Evolutionary conservation across 1,139 yeast genomes (phyloP), one percentile per base, ranked within the genome.

Genomic region (Pichia sp.): DNA sequence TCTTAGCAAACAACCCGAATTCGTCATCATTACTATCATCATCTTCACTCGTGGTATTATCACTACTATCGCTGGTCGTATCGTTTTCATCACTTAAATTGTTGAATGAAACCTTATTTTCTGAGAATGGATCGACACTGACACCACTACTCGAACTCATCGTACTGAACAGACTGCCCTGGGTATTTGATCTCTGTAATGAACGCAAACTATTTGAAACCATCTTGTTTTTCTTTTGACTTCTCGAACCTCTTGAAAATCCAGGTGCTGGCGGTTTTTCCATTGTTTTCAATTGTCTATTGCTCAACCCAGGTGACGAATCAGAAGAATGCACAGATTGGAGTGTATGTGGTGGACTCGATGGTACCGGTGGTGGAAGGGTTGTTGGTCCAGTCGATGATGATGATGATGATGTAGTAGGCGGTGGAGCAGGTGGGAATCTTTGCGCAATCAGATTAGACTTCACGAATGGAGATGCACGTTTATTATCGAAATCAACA

Each of bases 401-500:
- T 8, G 36, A 17, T 14, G 34, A 7, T 8, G 32, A 17, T 17
- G 34, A 10, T 8, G 32, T 14, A 10, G n/a, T 9, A 5, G 44
- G 34, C 4, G 66, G 65, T 1, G 65, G 63, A 1, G 65, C 63
- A 4, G 67, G 67, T 6, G 67, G 61, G n/a, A 52, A 54, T 38
- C 67, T 48, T 34, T 55, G 56, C 4, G 67, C 62, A 28, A 56
- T 53, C 24, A 61, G 47, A 30, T 53, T 55, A 3, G 50, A 46
- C 20, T 53, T 48, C 9, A 28, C 81, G 58, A 78, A 85, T 1
- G 96, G 95, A 0, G 95, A 83, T 44, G 82, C 81, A 38, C 96
- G 69, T 46, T 91, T 72, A 58, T 87, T 83, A 59, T 88, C 94
- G 62, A 88, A 87, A 66, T 89, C 90, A 49, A 88, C 86, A 60